A percentile compares a stretch with the other conserved stretches of the same genome.
Conservation (phyloP, 2,329 filamentous ascomycete genomes). For the Calonectria honghensis region DNA sequence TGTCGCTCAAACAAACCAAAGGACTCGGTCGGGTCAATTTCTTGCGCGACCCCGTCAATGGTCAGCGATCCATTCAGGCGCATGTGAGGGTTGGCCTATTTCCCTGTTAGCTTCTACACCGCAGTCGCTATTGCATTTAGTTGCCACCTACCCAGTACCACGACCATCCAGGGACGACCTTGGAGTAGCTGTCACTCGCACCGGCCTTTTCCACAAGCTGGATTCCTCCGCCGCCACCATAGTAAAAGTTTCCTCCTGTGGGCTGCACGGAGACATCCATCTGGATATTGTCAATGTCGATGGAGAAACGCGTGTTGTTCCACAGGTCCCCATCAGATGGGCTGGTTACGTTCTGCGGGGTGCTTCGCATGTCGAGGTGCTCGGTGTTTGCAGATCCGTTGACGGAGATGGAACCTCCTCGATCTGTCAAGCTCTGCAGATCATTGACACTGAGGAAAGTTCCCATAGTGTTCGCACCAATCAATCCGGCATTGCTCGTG, state of each 20-base stretch:
- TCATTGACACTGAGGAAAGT: conserved; percentile 8
- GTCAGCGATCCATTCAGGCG: conserved; percentile 1
- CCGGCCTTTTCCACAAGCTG: neutral
- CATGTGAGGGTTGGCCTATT: conserved; percentile 1
- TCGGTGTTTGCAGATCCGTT: conserved; percentile 3
- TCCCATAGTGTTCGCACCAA: conserved; percentile 1
- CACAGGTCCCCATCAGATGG: neutral
- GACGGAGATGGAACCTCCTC: neutral
- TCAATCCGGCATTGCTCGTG: neutral
- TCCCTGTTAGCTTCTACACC: neutral
- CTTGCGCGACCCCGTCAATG: neutral
- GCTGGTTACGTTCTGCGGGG: conserved; percentile 1
- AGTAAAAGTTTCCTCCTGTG: conserved; percentile 9
- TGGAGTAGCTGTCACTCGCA: neutral
- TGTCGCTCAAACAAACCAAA: conserved; percentile 18
- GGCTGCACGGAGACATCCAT: conserved; percentile 6
- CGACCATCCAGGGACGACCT: neutral
- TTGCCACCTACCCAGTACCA: conserved; percentile 6
- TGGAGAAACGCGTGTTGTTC: conserved; percentile 4
- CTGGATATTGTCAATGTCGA: neutral
- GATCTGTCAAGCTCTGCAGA: conserved; percentile 3
- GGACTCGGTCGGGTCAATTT: conserved; percentile 1
- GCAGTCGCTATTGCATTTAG: neutral
- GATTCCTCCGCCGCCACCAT: neutral
- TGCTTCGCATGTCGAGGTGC: neutral